A percentile compares a stretch with the other conserved stretches of the same genome.
Conservation (phyloP, 768 basidiomycete species). For the Suillus bovinus region DNA sequence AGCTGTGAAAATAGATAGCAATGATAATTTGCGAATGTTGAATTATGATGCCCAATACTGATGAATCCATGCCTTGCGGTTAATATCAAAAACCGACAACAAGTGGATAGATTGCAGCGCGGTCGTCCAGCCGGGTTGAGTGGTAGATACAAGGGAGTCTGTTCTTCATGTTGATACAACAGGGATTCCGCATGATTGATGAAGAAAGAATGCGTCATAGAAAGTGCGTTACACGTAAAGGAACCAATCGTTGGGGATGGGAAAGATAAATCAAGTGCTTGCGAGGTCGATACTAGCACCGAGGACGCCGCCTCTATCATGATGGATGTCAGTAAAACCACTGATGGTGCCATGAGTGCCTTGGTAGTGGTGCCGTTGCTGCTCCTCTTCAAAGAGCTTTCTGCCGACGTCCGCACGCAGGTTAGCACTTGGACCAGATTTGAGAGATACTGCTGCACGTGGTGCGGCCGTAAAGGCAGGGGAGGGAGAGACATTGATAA, state of each 20-base stretch:
- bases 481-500: constrained; percentile 72
- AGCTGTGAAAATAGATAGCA: constrained; percentile 5
- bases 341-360: constrained; percentile 11
- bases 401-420: constrained; percentile 65
- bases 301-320: constrained; percentile 27
- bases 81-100: constrained; percentile 29
- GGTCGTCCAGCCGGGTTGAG: constrained; percentile 23
- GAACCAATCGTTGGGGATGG: constrained; percentile 14
- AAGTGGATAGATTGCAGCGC: constrained; percentile 28
- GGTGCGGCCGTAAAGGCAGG: constrained; percentile 42
- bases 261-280: constrained; percentile 20
- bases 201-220: constrained; percentile 25
- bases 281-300: constrained; percentile 34
- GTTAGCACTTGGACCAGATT: constrained; percentile 44
- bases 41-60: constrained; percentile 12
- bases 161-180: constrained; percentile 35
- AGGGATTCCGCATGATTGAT: constrained; percentile 18
- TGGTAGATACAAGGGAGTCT: constrained; percentile 33
- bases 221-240: constrained; percentile 16
- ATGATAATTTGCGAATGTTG: constrained; percentile 11
- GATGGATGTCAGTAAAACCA: constrained; percentile 25
- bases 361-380: constrained; percentile 43
- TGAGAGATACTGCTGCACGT: constrained; percentile 32
- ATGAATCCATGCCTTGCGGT: constrained; percentile 23
- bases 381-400: constrained; percentile 72